phyloP scores from a whole-genome alignment of 2,329 filamentous ascomycete genomes.

The Harringtonia lauricola region DNA sequence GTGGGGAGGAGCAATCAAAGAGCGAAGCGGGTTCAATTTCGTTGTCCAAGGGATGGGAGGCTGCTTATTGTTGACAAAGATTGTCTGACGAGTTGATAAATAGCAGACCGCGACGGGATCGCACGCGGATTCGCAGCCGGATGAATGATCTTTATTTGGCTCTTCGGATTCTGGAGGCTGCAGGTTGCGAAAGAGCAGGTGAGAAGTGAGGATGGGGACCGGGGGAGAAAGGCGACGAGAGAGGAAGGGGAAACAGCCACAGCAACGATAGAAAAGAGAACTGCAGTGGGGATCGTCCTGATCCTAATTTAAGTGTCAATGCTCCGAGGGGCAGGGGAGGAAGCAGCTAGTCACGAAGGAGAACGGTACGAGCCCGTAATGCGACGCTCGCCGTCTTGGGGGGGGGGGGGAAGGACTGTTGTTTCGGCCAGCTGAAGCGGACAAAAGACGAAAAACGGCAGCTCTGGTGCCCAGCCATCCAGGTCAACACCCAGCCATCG shows the following conservation, averaged over 20 bases:
- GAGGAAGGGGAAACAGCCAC: not conserved
- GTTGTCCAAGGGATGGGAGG: too few species aligned
- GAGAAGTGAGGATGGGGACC: not conserved
- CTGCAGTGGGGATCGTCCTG: not conserved
- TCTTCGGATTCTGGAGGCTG: not conserved
- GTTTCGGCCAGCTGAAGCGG: too few species aligned
- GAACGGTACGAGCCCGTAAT: not conserved
- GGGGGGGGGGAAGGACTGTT: too few species aligned
- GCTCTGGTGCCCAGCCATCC: not conserved
- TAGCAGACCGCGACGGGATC: too few species aligned
- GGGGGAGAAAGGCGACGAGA: not conserved
- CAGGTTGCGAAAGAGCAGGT: not conserved
- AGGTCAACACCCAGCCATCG: conserved; percentile 1
- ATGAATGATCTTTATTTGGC: not conserved
- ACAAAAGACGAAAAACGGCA: not conserved
- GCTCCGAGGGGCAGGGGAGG: not conserved
- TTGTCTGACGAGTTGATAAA: too few species aligned
- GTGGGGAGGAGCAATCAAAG: not conserved
- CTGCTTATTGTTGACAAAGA: too few species aligned
- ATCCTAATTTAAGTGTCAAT: conserved; percentile 6
- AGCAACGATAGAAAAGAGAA: not conserved
- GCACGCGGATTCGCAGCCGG: too few species aligned
- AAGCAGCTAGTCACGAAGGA: not conserved
- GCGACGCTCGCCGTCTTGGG: too few species aligned
- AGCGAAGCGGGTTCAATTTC: not conserved